phyloP scores from a whole-genome alignment of 2,329 filamentous ascomycete species.

The Colletotrichum musicola region DNA sequence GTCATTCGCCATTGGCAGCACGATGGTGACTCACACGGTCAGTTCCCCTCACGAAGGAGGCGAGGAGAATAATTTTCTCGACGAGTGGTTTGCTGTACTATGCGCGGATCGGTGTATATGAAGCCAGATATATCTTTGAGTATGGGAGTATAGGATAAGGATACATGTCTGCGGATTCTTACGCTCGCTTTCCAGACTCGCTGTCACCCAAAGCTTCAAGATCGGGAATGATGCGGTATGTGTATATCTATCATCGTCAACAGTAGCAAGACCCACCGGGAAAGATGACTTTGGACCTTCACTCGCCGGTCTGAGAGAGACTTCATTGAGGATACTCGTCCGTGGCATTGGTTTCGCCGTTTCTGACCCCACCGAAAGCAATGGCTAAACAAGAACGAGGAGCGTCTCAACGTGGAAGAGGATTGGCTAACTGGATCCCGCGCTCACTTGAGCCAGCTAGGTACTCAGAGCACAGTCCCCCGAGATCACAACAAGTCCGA shows the following conservation, averaged over 20 bases:
- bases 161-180: no score
- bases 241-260: background rate
- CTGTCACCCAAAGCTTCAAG: background rate
- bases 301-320: constrained; percentile 27
- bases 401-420: background rate
- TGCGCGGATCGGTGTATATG: background rate
- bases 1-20: background rate
- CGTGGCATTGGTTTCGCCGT: constrained; percentile 30
- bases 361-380: constrained; percentile 9
- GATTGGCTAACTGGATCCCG: background rate
- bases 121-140: background rate
- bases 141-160: background rate
- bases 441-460: background rate
- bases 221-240: background rate
- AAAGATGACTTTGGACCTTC: constrained; percentile 21
- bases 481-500: no score
- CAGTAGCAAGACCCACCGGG: background rate
- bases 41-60: background rate
- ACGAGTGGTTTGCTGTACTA: background rate
- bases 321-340: constrained; percentile 7
- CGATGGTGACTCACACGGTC: background rate
- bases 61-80: background rate
- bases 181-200: background rate
- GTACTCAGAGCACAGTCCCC: background rate
- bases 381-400: no score